Conservation (phyloP, 2,329 filamentous ascomycete genomes). For the Beauveria sp. region DNA sequence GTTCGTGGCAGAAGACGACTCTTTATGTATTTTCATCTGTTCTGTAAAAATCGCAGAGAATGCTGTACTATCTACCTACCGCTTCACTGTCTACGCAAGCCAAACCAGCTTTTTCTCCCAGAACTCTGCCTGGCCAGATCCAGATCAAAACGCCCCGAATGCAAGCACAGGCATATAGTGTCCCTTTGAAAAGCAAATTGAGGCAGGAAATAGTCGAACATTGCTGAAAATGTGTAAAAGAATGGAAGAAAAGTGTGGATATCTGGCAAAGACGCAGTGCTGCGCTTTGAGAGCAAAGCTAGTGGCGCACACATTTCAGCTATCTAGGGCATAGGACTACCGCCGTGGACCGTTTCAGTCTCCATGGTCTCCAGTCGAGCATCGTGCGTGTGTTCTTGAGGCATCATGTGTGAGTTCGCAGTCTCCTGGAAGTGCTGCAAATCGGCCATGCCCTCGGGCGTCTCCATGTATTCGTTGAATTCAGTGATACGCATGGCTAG, state of each 20-base stretch:
- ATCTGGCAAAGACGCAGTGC: neutral
- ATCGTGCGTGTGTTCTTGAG: neutral
- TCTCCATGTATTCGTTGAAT: constrained; percentile 37
- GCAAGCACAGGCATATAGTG: neutral
- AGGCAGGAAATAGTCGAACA: neutral
- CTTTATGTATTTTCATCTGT: no score
- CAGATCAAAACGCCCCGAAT: neutral
- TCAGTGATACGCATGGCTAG: constrained; percentile 45
- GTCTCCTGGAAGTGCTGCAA: neutral
- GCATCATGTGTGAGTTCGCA: neutral
- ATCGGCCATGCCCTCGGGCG: constrained; percentile 20
- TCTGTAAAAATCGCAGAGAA: no score
- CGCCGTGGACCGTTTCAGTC: neutral
- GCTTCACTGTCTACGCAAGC: neutral
- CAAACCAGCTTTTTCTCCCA: neutral
- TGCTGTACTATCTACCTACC: neutral
- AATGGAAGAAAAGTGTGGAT: neutral
- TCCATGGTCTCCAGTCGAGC: neutral
- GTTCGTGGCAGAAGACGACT: no score
- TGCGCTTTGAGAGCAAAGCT: neutral
- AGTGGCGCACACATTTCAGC: neutral
- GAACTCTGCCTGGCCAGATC: neutral
- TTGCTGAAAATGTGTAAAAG: neutral
- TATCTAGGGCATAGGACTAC: neutral
- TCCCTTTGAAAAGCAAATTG: neutral